Conservation (phyloP, 768 basidiomycete species). For the Hygrocybe coccinea region DNA sequence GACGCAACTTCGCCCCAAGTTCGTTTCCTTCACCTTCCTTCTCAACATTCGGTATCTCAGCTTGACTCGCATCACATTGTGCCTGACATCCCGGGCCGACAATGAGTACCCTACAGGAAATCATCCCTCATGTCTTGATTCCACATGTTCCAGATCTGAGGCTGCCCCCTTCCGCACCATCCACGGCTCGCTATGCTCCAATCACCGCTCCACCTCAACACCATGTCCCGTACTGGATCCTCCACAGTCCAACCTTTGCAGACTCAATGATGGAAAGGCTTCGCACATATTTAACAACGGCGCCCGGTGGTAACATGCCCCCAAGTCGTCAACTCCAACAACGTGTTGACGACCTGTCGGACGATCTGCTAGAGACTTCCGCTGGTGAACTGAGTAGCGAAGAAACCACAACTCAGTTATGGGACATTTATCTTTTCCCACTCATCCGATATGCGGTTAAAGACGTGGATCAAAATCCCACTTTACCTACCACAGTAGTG, state of each 20-base stretch:
- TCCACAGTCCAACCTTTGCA: slow-evolving; percentile 5
- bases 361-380: neutral
- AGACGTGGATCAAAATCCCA: slow-evolving; percentile 4
- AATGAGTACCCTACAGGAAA: slow-evolving; percentile 3
- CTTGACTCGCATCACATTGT: too few species aligned
- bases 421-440: slow-evolving; percentile 1
- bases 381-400: slow-evolving; percentile 1
- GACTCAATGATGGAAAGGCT: slow-evolving; percentile 3
- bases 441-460: slow-evolving; percentile 2
- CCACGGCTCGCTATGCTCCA: slow-evolving; percentile 3
- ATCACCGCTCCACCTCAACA: neutral
- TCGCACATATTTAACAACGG: slow-evolving; percentile 3
- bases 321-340: slow-evolving; percentile 2
- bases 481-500: neutral
- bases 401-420: slow-evolving; percentile 4
- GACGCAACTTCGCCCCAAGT: too few species aligned
- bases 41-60: too few species aligned
- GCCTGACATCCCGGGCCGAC: too few species aligned
- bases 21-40: too few species aligned
- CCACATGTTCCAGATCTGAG: slow-evolving; percentile 4
- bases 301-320: neutral
- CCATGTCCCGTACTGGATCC: slow-evolving; percentile 5
- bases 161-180: neutral
- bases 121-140: slow-evolving; percentile 1
- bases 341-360: neutral